These are phyloP conservation scores for Colletotrichum horii DNA, from an alignment of 2,329 filamentous ascomycete species.

Conservation along the genomic window DNA sequence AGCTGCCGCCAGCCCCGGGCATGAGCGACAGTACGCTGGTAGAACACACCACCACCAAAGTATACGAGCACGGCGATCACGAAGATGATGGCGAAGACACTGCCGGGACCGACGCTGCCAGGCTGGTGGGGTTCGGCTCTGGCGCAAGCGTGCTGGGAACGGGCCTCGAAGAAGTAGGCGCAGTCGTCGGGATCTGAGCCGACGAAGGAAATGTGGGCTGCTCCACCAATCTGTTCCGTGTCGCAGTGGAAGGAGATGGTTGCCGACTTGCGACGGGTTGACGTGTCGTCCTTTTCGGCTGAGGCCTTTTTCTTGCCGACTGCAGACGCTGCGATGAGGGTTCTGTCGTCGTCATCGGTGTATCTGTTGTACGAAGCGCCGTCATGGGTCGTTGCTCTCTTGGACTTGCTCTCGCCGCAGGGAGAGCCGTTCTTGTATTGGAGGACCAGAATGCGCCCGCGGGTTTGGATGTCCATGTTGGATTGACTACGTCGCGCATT, in stretches of 20 bases:
- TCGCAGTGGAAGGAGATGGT: conserved; percentile 95
- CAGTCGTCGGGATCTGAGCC: conserved; percentile 86
- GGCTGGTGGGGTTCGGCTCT: conserved; percentile 72
- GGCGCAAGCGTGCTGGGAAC: conserved; percentile 81
- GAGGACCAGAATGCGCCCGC: conserved; percentile 77
- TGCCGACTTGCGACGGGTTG: conserved; percentile 71
- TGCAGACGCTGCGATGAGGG: conserved; percentile 28
- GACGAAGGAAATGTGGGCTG: conserved; percentile 81
- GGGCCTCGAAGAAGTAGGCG: conserved; percentile 93
- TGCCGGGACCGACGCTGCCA: conserved; percentile 71
- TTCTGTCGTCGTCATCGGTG: conserved; percentile 39
- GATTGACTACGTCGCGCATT: conserved; percentile 49
- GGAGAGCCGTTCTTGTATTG: conserved; percentile 81
- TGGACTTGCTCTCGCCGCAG: conserved; percentile 59
- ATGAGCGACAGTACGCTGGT: conserved; percentile 93
- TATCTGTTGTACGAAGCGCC: conserved; percentile 29
- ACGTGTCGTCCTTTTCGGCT: conserved; percentile 37
- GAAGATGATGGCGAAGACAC: conserved; percentile 89
- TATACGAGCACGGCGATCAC: conserved; percentile 83
- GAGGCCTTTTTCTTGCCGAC: conserved; percentile 28
- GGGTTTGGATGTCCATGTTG: conserved; percentile 57
- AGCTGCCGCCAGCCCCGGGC: conserved; percentile 94
- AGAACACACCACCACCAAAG: conserved; percentile 89
- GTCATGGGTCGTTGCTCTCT: conserved; percentile 32
- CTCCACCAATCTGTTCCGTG: conserved; percentile 72